Percentiles rank a stretch among this genome's conserved stretches.
Conservation (phyloP, 352 stramenopile species). For the Pythium dissotocum region DNA sequence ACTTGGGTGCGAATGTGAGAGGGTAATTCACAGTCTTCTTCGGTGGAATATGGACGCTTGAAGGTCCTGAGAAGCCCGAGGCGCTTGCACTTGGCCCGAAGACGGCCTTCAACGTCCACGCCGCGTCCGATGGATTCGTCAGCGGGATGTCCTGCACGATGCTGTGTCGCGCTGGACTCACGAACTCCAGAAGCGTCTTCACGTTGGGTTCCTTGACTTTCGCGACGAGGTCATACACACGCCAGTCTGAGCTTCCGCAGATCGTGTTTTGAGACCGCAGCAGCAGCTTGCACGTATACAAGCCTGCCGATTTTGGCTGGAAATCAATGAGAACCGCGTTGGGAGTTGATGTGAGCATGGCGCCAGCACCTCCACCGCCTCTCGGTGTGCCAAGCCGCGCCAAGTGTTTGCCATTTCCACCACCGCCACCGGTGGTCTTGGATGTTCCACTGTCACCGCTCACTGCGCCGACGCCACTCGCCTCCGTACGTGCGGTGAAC, state of each 20-base stretch:
- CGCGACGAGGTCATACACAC: slow-evolving; percentile 81
- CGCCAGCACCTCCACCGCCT: slow-evolving; percentile 26
- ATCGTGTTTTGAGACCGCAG: slow-evolving; percentile 56
- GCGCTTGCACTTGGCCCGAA: slow-evolving; percentile 34
- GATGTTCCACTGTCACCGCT: slow-evolving; percentile 2
- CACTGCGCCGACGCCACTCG: neutral
- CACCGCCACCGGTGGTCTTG: slow-evolving; percentile 27
- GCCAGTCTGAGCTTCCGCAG: slow-evolving; percentile 72
- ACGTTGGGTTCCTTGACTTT: slow-evolving; percentile 88
- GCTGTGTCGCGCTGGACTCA: slow-evolving; percentile 79
- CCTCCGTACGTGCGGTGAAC: slow-evolving; percentile 21
- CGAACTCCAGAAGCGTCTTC: slow-evolving; percentile 88
- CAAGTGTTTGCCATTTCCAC: slow-evolving; percentile 34
- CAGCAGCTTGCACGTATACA: slow-evolving; percentile 73
- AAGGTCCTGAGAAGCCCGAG: slow-evolving; percentile 62
- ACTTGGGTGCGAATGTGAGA: slow-evolving; percentile 82
- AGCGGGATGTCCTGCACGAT: slow-evolving; percentile 92
- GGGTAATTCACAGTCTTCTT: slow-evolving; percentile 75
- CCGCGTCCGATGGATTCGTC: slow-evolving; percentile 82
- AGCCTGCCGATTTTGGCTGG: slow-evolving; percentile 65
- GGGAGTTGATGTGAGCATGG: slow-evolving; percentile 23
- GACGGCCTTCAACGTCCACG: slow-evolving; percentile 78
- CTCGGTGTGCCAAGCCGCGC: slow-evolving; percentile 51
- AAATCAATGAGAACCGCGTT: slow-evolving; percentile 75
- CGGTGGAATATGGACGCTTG: slow-evolving; percentile 63